A percentile compares a stretch with the other conserved stretches of the same genome.
phyloP scores from a whole-genome alignment of 306 rosid genomes.

The Lathyrus sativus region DNA sequence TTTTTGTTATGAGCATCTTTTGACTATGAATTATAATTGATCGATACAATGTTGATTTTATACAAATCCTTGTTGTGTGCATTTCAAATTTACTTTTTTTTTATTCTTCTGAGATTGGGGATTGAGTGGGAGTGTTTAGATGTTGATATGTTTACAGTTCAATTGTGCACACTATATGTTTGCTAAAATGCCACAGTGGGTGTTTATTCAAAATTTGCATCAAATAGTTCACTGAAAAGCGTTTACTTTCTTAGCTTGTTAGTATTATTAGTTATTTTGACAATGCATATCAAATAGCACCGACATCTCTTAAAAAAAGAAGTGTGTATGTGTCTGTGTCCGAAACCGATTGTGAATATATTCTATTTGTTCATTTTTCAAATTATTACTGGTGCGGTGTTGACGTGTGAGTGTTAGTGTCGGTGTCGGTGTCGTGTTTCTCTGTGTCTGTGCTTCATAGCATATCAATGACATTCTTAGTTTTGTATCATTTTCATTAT shows the following conservation, averaged over 20 bases:
- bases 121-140: background rate
- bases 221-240: background rate
- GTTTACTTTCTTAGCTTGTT: too few species aligned
- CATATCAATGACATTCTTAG: background rate
- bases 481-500: background rate
- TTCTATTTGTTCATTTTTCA: too few species aligned
- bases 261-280: too few species aligned
- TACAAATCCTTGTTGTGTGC: background rate
- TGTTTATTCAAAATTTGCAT: background rate
- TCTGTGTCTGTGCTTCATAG: too few species aligned
- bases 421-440: too few species aligned
- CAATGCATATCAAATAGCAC: too few species aligned
- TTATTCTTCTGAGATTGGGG: background rate
- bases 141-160: background rate
- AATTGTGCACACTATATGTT: background rate
- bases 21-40: background rate
- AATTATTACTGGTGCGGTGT: too few species aligned
- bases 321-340: too few species aligned
- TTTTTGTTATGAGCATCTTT: background rate
- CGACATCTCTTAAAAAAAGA: too few species aligned
- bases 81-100: background rate
- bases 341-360: too few species aligned
- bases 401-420: too few species aligned
- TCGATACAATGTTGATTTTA: background rate
- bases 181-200: background rate